Base-by-base conservation (phyloP, 768 basidiomycete genomes). In the Boletus rufocinnamomeus region DNA sequence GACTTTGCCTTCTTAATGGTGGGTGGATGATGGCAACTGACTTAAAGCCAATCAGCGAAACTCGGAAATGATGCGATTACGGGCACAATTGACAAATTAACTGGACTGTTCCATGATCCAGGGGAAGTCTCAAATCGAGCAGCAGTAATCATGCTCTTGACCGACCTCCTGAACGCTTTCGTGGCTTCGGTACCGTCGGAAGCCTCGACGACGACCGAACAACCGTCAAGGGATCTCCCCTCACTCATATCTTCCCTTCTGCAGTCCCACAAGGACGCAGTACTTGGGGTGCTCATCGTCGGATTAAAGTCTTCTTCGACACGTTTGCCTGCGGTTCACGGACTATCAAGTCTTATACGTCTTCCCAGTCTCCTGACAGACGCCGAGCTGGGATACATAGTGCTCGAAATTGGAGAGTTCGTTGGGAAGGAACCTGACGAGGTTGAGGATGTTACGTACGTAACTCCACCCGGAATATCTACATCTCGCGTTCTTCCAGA, bases 361-460 rank as follows among this genome's bases (percentile, higher is more conserved):
- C 86, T 91, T 2, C 75, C 79, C 8, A 72, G 72, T 1, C 80
- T 94, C 46, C 76, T 96, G 38, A 76, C 83, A 0, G 80, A 86
- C 52, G 82, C 87, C 21, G 95, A 99, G 69, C 72, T 92, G 13
- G 84, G 85, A 4, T 94, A 89, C 67, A 76, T 93, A 41, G 89
- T 96, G 2, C 86, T 88, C 56, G 87, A 83, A 50, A 77, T 89
- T 28, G 85, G 89, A 65, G 88, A 92, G 50, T 74, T 91, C 10
- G 74, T 96, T 37, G 50, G 54, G 38, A 74, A 68, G 48, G 77
- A 81, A 51, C 75, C 74, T 14, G 79, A 82, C 43, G 82, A 82
- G 17, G 78, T 79, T 23, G 82, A 82, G 46, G 85, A 89, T 52
- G 70, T 79, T 49, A 86, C 58, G 86, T 81, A 61, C 25, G 65